Percentiles rank a stretch among this genome's conserved stretches.
These are phyloP conservation scores for Saccharomycopsis fermentans DNA, from an alignment of 805 yeast species.

Conservation along the genomic window DNA sequence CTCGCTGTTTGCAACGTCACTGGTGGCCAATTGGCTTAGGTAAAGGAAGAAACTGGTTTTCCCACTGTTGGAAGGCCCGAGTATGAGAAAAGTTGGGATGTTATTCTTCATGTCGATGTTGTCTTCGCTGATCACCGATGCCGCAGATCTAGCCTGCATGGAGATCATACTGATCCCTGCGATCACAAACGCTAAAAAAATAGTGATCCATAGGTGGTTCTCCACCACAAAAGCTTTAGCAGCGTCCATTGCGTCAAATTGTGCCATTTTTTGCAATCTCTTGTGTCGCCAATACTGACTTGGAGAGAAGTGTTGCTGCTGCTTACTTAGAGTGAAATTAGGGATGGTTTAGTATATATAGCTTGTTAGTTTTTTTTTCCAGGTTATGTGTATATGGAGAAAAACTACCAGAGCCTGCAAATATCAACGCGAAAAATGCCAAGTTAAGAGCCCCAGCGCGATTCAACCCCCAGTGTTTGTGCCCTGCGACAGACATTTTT, in stretches of 20 bases:
- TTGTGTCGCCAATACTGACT: too few species aligned
- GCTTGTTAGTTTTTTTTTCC: too few species aligned
- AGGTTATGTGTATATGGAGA: too few species aligned
- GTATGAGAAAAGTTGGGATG: conserved; percentile 49
- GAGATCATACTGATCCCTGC: conserved; percentile 4
- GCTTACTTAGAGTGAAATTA: too few species aligned
- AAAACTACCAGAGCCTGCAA: too few species aligned
- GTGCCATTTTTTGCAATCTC: background rate
- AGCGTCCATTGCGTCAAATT: background rate
- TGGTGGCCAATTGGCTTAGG: background rate
- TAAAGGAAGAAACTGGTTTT: conserved; percentile 48
- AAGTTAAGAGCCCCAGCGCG: too few species aligned
- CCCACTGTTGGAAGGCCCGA: conserved; percentile 58
- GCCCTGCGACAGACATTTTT: too few species aligned
- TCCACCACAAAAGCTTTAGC: background rate
- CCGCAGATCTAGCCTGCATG: background rate
- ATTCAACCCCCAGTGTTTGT: too few species aligned
- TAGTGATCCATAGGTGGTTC: conserved; percentile 3
- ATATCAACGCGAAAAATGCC: too few species aligned
- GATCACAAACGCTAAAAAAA: conserved; percentile 1
- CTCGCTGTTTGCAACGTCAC: conserved; percentile 11
- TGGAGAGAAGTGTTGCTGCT: too few species aligned
- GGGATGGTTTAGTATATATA: too few species aligned
- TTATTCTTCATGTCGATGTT: conserved; percentile 19
- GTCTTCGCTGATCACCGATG: background rate